Base-by-base conservation (phyloP, 768 basidiomycete genomes). In the Pisolithus marmoratus region DNA sequence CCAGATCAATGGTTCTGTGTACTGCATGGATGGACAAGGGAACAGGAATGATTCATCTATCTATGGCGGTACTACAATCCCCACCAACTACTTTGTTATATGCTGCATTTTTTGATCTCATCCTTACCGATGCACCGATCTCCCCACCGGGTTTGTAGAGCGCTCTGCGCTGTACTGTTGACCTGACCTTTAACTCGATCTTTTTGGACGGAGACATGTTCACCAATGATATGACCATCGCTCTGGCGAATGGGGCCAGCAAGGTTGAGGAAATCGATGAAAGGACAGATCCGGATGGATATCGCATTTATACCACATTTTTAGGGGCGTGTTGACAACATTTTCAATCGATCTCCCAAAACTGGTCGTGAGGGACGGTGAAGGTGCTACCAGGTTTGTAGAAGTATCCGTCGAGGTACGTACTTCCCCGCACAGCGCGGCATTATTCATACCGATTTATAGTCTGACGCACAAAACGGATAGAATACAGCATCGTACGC, bases 191-290 rank as follows among this genome's bases (percentile, higher is more conserved):
- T 79, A 98, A 98, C 65, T 90, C 88, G 12, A 99, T 99, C 70
- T 90, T 88, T 55, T 85, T 99, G 12, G 96, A 99, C 61, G 95
- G 95, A 2, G 95, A 98, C 59, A 98, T 96, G 95, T 89, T 85
- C 8, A 99, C 95, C 0, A 99, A 99, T 65, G 96, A 99, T 64
- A 93, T 94, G 3, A 85, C 97, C 59, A 64, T 94, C 43, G 81
- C 83, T 11, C 94, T 42, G 23, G 15, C 3, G 9, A 26, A 45
- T 17, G 17, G 14, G 23, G 29, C 12, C 15, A 70, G 70, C n/a
- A 63, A 63, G 26, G 56, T 63, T 6, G 70, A 73, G 48, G 86
- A 86, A 58, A 86, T 94, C 46, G 85, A 87, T 56, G 85, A 90
- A 63, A 63, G 77, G 49, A 73, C 66, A 0, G 80, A 85, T 55